These are phyloP conservation scores for Solanum gracilifrons DNA, from an alignment of 257 asterid species.

Conservation along the genomic window DNA sequence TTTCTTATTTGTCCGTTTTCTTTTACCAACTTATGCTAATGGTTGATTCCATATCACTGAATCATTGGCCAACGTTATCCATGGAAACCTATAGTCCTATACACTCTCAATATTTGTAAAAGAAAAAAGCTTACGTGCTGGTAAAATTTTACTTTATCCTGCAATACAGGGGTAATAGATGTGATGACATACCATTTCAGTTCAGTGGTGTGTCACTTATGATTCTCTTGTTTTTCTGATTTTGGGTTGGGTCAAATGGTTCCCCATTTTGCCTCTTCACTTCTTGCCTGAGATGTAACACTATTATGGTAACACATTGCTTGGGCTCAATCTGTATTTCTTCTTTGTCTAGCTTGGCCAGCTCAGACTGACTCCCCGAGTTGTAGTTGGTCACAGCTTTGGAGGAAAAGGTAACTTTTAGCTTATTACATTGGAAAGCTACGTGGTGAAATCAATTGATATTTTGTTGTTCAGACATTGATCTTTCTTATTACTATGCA, in stretches of 20 bases:
- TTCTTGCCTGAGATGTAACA: not conserved
- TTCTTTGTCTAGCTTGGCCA: slow-evolving; percentile 55
- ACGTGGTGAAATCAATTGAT: not conserved
- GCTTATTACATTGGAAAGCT: not conserved
- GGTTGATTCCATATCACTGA: not conserved
- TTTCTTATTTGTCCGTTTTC: not conserved
- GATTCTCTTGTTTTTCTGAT: not conserved
- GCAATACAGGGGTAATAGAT: not conserved
- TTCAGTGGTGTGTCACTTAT: not conserved
- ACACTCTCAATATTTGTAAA: not conserved
- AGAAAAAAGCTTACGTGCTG: not conserved
- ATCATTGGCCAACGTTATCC: not conserved
- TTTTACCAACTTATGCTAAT: not conserved
- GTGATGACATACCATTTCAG: not conserved
- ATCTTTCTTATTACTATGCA: slow-evolving; percentile 21
- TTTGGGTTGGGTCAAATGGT: not conserved
- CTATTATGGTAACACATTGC: not conserved
- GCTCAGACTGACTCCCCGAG: slow-evolving; percentile 88
- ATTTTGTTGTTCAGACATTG: not conserved
- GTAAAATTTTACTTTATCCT: not conserved
- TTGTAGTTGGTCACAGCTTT: slow-evolving; percentile 94
- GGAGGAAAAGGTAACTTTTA: slow-evolving; percentile 85
- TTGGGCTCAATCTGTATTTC: not conserved
- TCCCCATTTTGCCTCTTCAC: not conserved
- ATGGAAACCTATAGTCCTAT: not conserved